A percentile compares a stretch with the other conserved stretches of the same genome.
Conservation (phyloP, 2,329 filamentous ascomycete genomes). For the Aspergillus costaricaensis region DNA sequence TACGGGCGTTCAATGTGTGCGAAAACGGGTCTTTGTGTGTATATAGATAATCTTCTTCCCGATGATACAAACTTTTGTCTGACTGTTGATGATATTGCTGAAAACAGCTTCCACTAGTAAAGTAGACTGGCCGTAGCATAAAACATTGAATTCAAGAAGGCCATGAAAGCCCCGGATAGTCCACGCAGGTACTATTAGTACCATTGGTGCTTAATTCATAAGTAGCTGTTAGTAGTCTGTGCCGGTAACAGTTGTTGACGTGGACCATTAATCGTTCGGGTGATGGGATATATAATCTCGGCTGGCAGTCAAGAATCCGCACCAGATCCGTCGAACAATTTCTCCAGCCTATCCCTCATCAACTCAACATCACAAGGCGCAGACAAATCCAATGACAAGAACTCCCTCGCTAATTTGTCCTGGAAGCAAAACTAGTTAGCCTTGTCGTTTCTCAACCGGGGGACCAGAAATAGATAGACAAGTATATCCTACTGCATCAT, state of each 20-base stretch:
- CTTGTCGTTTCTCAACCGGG: neutral
- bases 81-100: neutral
- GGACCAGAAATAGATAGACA: neutral
- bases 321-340: slow-evolving; percentile 7
- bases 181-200: no score
- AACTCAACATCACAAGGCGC: neutral
- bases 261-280: neutral
- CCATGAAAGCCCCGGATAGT: no score
- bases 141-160: no score
- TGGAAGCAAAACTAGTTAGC: slow-evolving; percentile 8
- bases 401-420: slow-evolving; percentile 22
- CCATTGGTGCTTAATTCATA: no score
- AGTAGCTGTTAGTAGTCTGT: no score
- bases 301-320: neutral
- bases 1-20: slow-evolving; percentile 22
- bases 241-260: no score
- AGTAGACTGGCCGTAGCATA: no score
- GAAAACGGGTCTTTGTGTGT: slow-evolving; percentile 26
- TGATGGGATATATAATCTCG: slow-evolving; percentile 1
- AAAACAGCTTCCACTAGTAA: neutral
- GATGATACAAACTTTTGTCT: slow-evolving; percentile 17
- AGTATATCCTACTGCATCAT: slow-evolving; percentile 58
- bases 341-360: slow-evolving; percentile 12
- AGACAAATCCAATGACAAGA: slow-evolving; percentile 20
- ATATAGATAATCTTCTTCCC: slow-evolving; percentile 25